These are phyloP conservation scores for Glebionis coronaria DNA, from an alignment of 129 eudicot species.

Conservation along the genomic window DNA sequence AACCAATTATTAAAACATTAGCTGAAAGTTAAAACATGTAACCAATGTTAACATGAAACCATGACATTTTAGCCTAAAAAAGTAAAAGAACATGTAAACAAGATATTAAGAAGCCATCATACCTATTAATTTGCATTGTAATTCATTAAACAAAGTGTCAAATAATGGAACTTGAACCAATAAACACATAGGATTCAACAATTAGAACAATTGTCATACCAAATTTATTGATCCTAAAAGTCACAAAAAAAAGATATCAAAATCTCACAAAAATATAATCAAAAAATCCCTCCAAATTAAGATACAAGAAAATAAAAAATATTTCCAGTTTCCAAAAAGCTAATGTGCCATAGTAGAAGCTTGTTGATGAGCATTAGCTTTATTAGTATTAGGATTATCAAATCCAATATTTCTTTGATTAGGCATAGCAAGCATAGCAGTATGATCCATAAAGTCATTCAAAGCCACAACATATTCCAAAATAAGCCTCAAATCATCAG, in stretches of 20 bases:
- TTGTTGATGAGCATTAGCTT: slow-evolving; percentile 24
- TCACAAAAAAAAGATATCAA: not conserved
- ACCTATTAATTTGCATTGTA: not conserved
- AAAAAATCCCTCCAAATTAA: slow-evolving; percentile 29
- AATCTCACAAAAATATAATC: slow-evolving; percentile 21
- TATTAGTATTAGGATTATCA: slow-evolving; percentile 24
- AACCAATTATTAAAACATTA: too few relatives aligned
- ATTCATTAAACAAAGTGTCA: not conserved
- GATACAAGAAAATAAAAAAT: slow-evolving; percentile 15
- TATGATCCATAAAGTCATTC: slow-evolving; percentile 93
- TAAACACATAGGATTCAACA: slow-evolving; percentile 13
- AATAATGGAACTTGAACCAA: slow-evolving; percentile 10
- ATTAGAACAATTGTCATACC: slow-evolving; percentile 16
- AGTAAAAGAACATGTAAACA: not conserved
- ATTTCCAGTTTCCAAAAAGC: slow-evolving; percentile 2
- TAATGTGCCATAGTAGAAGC: slow-evolving; percentile 76
- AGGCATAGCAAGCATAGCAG: slow-evolving; percentile 97
- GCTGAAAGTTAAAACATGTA: too few relatives aligned
- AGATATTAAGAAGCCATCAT: not conserved
- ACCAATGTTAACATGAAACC: too few relatives aligned
- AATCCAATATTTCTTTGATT: slow-evolving; percentile 63
- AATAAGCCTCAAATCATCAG: slow-evolving; percentile 66
- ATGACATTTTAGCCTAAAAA: not conserved
- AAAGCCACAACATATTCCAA: slow-evolving; percentile 74
- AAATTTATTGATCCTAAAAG: slow-evolving; percentile 36